phyloP scores from a whole-genome alignment of 2,329 filamentous ascomycete genomes.

The Stagonosporopsis rhizophila region DNA sequence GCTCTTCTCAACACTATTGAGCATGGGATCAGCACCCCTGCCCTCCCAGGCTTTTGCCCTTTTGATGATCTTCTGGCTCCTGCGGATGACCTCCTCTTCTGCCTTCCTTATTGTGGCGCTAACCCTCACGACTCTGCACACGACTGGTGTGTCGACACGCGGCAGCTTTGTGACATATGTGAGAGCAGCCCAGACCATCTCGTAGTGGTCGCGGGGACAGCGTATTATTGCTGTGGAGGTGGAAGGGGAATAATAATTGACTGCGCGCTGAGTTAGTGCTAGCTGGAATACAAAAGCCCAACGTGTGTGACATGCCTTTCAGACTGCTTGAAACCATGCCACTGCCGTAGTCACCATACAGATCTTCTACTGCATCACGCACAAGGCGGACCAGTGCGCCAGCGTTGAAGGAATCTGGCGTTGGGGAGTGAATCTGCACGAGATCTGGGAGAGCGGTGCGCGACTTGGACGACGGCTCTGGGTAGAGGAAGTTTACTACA shows the following conservation, averaged over 20 bases:
- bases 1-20: conserved; percentile 10
- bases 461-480: conserved; percentile 58
- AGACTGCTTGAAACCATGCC: conserved; percentile 75
- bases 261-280: conserved; percentile 53
- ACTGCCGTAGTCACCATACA: conserved; percentile 80
- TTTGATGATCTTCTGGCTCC: conserved; percentile 75
- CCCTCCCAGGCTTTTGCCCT: conserved; percentile 62
- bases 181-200: conserved; percentile 88
- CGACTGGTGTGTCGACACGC: conserved; percentile 69
- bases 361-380: conserved; percentile 43
- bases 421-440: conserved; percentile 80
- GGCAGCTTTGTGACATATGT: conserved; percentile 78
- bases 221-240: conserved; percentile 93
- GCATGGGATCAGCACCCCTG: conserved; percentile 12
- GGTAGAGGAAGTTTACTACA: conserved; percentile 92
- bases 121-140: conserved; percentile 84
- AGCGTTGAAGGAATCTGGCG: conserved; percentile 72
- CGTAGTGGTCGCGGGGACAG: conserved; percentile 81
- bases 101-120: conserved; percentile 92
- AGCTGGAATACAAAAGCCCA: not conserved
- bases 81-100: conserved; percentile 85
- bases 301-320: conserved; percentile 61
- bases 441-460: conserved; percentile 60
- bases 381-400: conserved; percentile 72
- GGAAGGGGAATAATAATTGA: conserved; percentile 91